Evolutionary conservation across 2,329 filamentous ascomycete species (phyloP).

Genomic region (Stemphylium beticola): DNA sequence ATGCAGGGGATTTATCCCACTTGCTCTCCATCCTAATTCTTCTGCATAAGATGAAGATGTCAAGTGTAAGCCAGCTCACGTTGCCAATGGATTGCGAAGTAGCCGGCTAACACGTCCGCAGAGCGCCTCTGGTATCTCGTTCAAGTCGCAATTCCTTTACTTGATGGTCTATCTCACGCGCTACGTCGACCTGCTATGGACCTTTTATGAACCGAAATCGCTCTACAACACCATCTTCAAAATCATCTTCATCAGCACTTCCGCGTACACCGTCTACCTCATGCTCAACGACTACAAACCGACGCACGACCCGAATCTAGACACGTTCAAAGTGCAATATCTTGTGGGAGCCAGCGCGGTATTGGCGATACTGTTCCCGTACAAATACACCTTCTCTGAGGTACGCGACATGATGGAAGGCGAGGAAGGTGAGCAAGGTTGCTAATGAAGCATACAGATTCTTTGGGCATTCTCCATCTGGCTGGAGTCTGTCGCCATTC

Average conservation of each 20-base stretch:
- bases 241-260: conserved; percentile 87
- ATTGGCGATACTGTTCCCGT: conserved; percentile 82
- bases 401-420: conserved; percentile 40
- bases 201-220: conserved; percentile 69
- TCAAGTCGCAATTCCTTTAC: conserved; percentile 97
- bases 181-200: conserved; percentile 90
- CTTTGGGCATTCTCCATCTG: conserved; percentile 98
- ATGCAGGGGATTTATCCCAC: conserved; percentile 89
- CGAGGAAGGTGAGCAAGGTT: not conserved
- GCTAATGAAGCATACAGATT: conserved; percentile 63
- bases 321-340: conserved; percentile 97
- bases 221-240: conserved; percentile 96
- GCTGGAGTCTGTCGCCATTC: conserved; percentile 94
- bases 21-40: conserved; percentile 92
- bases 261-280: conserved; percentile 94
- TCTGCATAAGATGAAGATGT: conserved; percentile 89
- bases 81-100: conserved; percentile 5
- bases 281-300: conserved; percentile 98
- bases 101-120: conserved; percentile 49
- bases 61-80: conserved; percentile 70
- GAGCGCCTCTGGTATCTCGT: conserved; percentile 97
- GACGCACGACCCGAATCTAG: conserved; percentile 94
- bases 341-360: conserved; percentile 80
- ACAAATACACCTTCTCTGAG: conserved; percentile 78
- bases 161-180: conserved; percentile 91